Evolutionary conservation across 768 basidiomycete genomes (phyloP).

Genomic region (Hypsizygus marmoreus): DNA sequence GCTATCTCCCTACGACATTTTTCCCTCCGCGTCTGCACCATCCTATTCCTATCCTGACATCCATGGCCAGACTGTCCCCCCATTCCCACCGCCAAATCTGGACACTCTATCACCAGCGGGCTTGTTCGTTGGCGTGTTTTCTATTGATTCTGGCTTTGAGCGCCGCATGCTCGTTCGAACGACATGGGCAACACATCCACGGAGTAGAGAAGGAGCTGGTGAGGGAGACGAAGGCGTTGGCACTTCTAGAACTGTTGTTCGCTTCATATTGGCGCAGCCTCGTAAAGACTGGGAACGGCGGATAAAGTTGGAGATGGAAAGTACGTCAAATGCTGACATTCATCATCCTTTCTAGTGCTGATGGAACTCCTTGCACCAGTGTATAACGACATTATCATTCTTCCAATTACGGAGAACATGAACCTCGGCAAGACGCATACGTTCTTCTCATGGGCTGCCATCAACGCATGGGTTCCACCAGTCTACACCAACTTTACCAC

Average conservation of each 20-base stretch:
- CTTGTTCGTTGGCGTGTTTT: conserved; percentile 88
- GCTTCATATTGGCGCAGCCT: conserved; percentile 89
- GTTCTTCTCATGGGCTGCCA: conserved; percentile 91
- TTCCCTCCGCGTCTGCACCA: conserved; percentile 38
- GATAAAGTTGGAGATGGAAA: conserved; percentile 87
- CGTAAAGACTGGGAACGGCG: conserved; percentile 76
- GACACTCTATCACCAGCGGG: conserved; percentile 81
- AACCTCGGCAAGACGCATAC: conserved; percentile 91
- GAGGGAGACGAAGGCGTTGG: conserved; percentile 68
- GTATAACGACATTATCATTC: conserved; percentile 83
- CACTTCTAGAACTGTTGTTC: conserved; percentile 81
- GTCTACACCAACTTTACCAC: conserved; percentile 53
- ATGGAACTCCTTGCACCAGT: conserved; percentile 39
- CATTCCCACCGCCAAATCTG: conserved; percentile 75
- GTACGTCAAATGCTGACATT: conserved; percentile 45
- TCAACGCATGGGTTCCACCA: conserved; percentile 89
- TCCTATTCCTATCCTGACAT: conserved; percentile 27
- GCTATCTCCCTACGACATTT: conserved; percentile 40
- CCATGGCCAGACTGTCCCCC: conserved; percentile 31
- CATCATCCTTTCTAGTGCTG: background rate
- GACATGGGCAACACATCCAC: conserved; percentile 85
- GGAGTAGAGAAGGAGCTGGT: conserved; percentile 75
- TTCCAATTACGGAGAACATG: conserved; percentile 93
- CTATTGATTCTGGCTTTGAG: conserved; percentile 81
- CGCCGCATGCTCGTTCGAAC: conserved; percentile 85